Base-by-base conservation (phyloP, 163 green algal species). In the Volvox carteri region DNA sequence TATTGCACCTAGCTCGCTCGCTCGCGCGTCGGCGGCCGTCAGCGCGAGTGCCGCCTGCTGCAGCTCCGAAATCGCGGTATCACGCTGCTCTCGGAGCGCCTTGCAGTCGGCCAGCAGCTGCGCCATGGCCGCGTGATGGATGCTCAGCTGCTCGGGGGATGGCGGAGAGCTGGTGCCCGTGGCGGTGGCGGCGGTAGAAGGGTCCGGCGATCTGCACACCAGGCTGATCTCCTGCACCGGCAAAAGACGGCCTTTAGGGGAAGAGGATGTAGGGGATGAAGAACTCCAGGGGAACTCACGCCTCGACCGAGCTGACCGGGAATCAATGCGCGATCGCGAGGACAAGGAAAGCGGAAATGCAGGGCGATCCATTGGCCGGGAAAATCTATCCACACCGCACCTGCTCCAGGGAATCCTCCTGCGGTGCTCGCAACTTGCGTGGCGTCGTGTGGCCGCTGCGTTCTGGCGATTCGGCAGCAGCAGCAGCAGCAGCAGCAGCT, bases 31-130 rank as follows among this genome's bases (percentile, higher is more conserved):
- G 21, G 68, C 50, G 0, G 41, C 83, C 14, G 28, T 28, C 48
- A 80, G 83, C 23, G 83, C 50, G 4, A n/a, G 37, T 1, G 68
- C 68, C 2, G 67, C 83, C 50, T 60, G 7, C 12, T 58, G 44
- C 50, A 88, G 68, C 50, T 88, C 28, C 48, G 11, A 39, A 19
- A 88, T 7, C 50, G 83, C 83, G 1, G 35, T 46, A 25, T 88
- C 83, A 0, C 83, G 83, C 68, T 80, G 67, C 50, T 46, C 35
- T 1, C 50, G 50, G n/a, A 88, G 50, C 68, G 83, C 83, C 1
- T 46, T 74, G 68, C 83, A 88, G 35, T 88, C 37, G 0, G 37
- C 68, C 50, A 60, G 8, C 68, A 88, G 81, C 81, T 80, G 23
- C 48, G 60, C 23, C 48, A 88, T 52, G 12, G 67, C 83, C 25